phyloP scores from a whole-genome alignment of 805 yeast species.

The Ogataea polymorpha region DNA sequence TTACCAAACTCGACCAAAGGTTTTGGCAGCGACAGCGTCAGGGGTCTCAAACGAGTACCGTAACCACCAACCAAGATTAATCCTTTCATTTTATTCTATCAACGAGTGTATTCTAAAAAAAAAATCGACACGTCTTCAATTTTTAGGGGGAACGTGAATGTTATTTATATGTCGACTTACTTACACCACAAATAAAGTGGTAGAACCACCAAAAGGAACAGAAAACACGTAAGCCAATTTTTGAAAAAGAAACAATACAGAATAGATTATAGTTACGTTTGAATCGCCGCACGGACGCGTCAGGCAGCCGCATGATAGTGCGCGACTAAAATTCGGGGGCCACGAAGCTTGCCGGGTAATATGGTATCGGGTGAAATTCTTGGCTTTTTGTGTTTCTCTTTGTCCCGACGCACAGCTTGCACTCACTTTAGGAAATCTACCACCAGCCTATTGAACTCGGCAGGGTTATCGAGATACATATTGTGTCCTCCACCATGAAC shows the following conservation, averaged over 20 bases:
- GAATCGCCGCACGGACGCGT: neutral
- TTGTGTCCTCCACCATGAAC: constrained; percentile 73
- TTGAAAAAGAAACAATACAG: constrained; percentile 9
- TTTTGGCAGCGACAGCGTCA: constrained; percentile 91
- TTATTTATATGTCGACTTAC: constrained; percentile 8
- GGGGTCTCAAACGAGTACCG: constrained; percentile 99
- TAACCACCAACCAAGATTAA: constrained; percentile 98
- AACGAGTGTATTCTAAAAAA: constrained; percentile 12
- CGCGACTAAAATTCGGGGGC: neutral
- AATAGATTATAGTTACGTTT: constrained; percentile 1
- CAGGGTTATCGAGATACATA: constrained; percentile 62
- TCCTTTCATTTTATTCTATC: constrained; percentile 67
- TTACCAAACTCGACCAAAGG: constrained; percentile 97
- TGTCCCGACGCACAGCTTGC: neutral
- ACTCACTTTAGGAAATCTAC: constrained; percentile 34
- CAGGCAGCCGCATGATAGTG: constrained; percentile 8
- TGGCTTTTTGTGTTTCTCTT: neutral
- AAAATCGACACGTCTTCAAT: constrained; percentile 10
- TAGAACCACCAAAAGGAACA: constrained; percentile 4
- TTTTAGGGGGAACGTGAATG: neutral
- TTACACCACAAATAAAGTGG: constrained; percentile 2
- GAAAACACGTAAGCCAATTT: constrained; percentile 13
- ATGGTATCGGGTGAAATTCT: neutral
- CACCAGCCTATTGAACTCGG: constrained; percentile 48
- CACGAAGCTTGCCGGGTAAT: constrained; percentile 4